These are phyloP conservation scores for Citrullus colocynthis DNA, from an alignment of 306 rosid species.

Conservation along the genomic window DNA sequence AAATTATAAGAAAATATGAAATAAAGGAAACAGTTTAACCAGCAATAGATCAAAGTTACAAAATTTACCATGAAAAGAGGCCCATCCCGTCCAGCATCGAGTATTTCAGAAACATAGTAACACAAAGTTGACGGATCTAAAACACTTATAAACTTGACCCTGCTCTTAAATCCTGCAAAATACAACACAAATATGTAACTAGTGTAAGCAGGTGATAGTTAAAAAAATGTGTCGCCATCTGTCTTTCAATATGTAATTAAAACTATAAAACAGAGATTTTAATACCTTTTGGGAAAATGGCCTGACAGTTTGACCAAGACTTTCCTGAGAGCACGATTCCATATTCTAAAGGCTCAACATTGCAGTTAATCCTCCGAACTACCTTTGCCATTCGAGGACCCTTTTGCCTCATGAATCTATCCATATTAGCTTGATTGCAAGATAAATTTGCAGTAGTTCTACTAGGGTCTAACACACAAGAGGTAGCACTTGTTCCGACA, in stretches of 20 bases:
- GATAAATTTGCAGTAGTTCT: slow-evolving; percentile 44
- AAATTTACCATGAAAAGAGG: slow-evolving; percentile 89
- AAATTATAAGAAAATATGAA: neutral
- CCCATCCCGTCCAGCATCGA: slow-evolving; percentile 59
- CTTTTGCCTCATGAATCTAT: slow-evolving; percentile 57
- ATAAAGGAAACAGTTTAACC: neutral
- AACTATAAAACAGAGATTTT: neutral
- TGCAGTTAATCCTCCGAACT: slow-evolving; percentile 85
- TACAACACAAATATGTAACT: slow-evolving; percentile 18
- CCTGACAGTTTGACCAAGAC: slow-evolving; percentile 83
- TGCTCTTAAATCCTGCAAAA: slow-evolving; percentile 88
- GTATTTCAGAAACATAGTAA: slow-evolving; percentile 77
- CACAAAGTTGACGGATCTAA: slow-evolving; percentile 67
- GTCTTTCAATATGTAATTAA: neutral
- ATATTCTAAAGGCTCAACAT: slow-evolving; percentile 81
- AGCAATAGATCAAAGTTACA: neutral
- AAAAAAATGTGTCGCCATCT: neutral
- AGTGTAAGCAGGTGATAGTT: neutral
- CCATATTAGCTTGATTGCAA: slow-evolving; percentile 42
- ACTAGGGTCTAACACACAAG: slow-evolving; percentile 34
- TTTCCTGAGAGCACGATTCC: slow-evolving; percentile 81
- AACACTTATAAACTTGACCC: slow-evolving; percentile 65
- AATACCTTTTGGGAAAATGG: slow-evolving; percentile 88
- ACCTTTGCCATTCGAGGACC: slow-evolving; percentile 99
- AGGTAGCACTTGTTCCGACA: slow-evolving; percentile 26